These are phyloP conservation scores for Phytophthora pisi DNA, from an alignment of 352 stramenopile genomes.

Conservation along the genomic window DNA sequence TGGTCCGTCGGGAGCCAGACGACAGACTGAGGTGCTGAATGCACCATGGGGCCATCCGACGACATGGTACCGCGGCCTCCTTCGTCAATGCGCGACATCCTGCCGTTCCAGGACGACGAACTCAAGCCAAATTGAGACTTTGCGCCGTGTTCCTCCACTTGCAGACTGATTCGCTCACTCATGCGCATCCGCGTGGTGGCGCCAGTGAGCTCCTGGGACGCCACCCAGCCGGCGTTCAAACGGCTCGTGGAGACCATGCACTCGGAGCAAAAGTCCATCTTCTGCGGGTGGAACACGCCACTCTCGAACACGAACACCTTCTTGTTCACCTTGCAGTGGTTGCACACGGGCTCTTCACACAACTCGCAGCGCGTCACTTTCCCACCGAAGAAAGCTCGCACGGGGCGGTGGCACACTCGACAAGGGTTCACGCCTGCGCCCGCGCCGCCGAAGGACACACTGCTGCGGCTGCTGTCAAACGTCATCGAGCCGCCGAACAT, in stretches of 20 bases:
- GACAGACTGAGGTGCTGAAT: slow-evolving; percentile 23
- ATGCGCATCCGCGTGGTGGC: slow-evolving; percentile 20
- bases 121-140: slow-evolving; percentile 24
- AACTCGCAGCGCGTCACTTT: slow-evolving; percentile 42
- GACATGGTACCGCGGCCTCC: slow-evolving; percentile 46
- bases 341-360: slow-evolving; percentile 44
- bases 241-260: slow-evolving; percentile 50
- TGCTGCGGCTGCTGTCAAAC: slow-evolving; percentile 33
- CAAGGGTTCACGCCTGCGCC: slow-evolving; percentile 15
- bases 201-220: slow-evolving; percentile 52
- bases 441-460: slow-evolving; percentile 14
- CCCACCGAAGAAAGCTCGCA: slow-evolving; percentile 31
- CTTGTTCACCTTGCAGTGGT: slow-evolving; percentile 52
- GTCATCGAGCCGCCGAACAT: slow-evolving; percentile 33
- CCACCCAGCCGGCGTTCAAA: slow-evolving; percentile 59
- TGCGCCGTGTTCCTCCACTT: slow-evolving; percentile 13
- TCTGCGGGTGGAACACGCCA: slow-evolving; percentile 59
- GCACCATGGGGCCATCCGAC: slow-evolving; percentile 27
- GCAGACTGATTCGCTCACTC: slow-evolving; percentile 28
- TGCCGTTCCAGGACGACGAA: slow-evolving; percentile 24
- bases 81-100: slow-evolving; percentile 35
- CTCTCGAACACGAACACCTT: slow-evolving; percentile 51
- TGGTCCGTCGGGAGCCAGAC: slow-evolving; percentile 40
- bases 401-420: slow-evolving; percentile 29
- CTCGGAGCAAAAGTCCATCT: slow-evolving; percentile 73